A percentile compares a stretch with the other conserved stretches of the same genome.
phyloP scores from a whole-genome alignment of 176 grass and related monocot species.

The Zoysia japonica region DNA sequence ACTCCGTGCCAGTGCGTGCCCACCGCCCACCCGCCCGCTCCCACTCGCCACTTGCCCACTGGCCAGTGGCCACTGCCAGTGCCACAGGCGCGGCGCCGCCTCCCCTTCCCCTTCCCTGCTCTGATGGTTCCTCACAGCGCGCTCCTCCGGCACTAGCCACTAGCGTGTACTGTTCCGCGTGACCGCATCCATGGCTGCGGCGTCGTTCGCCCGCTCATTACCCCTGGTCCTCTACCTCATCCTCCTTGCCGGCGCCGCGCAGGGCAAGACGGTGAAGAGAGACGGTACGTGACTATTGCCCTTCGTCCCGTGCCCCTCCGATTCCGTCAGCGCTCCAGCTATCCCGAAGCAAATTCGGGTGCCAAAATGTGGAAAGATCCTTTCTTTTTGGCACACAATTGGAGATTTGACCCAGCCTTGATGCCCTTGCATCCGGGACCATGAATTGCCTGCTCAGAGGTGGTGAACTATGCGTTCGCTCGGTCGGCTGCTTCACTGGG shows the following conservation, averaged over 20 bases:
- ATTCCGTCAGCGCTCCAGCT: constrained; percentile 6
- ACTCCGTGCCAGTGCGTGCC: constrained; percentile 23
- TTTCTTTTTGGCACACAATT: neutral
- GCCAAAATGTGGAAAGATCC: neutral
- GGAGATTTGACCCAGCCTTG: constrained; percentile 33
- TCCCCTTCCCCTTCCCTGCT: neutral
- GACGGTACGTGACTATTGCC: constrained; percentile 53
- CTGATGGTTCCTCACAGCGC: constrained; percentile 33
- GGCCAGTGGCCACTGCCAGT: neutral
- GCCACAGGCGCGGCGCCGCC: constrained; percentile 14
- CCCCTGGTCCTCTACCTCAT: constrained; percentile 38
- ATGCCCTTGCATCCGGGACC: neutral
- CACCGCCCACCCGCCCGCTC: constrained; percentile 20
- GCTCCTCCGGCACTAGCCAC: neutral
- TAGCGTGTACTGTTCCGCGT: neutral
- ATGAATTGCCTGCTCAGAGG: constrained; percentile 3
- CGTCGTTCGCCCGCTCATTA: constrained; percentile 2
- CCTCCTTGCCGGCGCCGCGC: constrained; percentile 47
- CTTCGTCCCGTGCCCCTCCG: neutral
- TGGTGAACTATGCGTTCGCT: constrained; percentile 3
- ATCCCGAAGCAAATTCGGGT: neutral
- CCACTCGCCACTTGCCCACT: constrained; percentile 27
- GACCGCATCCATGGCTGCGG: constrained; percentile 36
- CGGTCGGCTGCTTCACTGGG: neutral
- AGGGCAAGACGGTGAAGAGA: constrained; percentile 91